These are phyloP conservation scores for Iberis pinnata DNA, from an alignment of 345 rosid species.

Conservation along the genomic window DNA sequence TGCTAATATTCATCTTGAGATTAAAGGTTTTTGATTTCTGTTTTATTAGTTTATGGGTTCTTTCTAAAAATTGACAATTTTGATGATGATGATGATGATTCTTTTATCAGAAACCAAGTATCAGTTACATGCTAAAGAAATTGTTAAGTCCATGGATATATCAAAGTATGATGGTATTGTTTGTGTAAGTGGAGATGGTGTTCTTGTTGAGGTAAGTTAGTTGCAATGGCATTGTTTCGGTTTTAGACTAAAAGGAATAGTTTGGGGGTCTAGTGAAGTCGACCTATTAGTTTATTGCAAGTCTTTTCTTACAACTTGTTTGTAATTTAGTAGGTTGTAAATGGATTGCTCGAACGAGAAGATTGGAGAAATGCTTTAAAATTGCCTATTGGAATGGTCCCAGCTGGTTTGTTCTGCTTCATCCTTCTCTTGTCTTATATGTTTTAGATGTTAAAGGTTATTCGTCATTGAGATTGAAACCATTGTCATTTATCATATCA, in stretches of 20 bases:
- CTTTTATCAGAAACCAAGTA: conserved; percentile 52
- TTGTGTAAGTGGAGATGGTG: conserved; percentile 92
- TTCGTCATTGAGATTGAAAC: background rate
- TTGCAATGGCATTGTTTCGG: conserved; percentile 11
- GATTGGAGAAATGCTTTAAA: conserved; percentile 80
- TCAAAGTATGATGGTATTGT: conserved; percentile 72
- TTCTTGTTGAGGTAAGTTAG: conserved; percentile 77
- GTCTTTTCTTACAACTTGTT: conserved; percentile 26
- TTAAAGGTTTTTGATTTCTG: conserved; percentile 41
- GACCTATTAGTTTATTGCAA: too few relatives aligned
- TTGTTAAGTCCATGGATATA: conserved; percentile 50
- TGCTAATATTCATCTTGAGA: conserved; percentile 52
- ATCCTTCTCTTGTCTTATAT: conserved; percentile 2
- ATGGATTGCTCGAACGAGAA: conserved; percentile 85
- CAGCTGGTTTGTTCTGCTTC: conserved; percentile 59
- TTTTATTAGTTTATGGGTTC: background rate
- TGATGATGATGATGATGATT: conserved; percentile 2
- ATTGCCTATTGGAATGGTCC: conserved; percentile 74
- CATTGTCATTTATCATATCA: background rate
- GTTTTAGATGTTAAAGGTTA: background rate
- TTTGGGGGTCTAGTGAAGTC: too few relatives aligned
- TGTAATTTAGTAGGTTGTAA: conserved; percentile 76
- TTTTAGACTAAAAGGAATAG: too few relatives aligned
- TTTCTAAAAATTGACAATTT: background rate
- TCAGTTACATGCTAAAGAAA: conserved; percentile 78